Evolutionary conservation across 225 moss, liverwort and hornwort genomes (phyloP).

Genomic region (Anthoceros angustus): DNA sequence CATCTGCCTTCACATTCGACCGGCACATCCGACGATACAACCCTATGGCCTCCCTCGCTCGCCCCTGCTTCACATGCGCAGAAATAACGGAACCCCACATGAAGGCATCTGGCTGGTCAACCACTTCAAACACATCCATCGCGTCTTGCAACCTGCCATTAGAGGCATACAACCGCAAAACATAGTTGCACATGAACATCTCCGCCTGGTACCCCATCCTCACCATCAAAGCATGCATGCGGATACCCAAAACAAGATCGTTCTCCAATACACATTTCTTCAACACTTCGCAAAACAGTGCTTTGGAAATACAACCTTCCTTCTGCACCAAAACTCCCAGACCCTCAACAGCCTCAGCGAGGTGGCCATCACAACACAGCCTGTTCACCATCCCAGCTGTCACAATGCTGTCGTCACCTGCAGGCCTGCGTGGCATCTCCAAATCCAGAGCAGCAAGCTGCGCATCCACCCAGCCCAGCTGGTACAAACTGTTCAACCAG

Average conservation of each 20-base stretch:
- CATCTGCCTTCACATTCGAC: neutral
- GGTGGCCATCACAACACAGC: neutral
- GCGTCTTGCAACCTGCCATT: neutral
- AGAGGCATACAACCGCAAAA: neutral
- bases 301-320: neutral
- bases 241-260: neutral
- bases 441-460: too few species aligned
- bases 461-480: too few species aligned
- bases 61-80: neutral
- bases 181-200: neutral
- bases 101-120: neutral
- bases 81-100: neutral
- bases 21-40: neutral
- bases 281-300: neutral
- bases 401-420: neutral
- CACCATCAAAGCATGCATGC: neutral
- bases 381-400: neutral
- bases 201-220: neutral
- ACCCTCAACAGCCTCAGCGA: neutral
- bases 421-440: neutral
- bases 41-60: neutral
- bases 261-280: neutral
- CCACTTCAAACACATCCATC: neutral
- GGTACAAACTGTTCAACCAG: too few species aligned
- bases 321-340: neutral